Conservation (phyloP, 2,329 filamentous ascomycete genomes). For the Cercospora citrullina region DNA sequence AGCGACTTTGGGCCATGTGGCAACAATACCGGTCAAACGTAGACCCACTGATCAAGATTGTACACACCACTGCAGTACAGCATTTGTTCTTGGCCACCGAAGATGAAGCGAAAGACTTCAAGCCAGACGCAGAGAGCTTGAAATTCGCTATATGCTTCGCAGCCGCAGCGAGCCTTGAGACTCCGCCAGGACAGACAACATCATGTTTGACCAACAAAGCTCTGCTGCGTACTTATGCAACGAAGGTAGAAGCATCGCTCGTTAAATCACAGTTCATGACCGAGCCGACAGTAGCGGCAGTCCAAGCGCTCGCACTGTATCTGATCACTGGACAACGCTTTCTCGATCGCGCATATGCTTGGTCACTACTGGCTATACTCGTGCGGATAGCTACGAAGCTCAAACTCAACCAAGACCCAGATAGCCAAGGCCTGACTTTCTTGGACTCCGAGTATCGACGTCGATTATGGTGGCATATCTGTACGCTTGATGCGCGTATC, state of each 20-base stretch:
- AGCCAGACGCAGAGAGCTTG: slow-evolving; percentile 20
- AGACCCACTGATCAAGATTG: slow-evolving; percentile 27
- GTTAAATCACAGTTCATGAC: slow-evolving; percentile 22
- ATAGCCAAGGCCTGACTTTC: slow-evolving; percentile 20
- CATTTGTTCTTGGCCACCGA: slow-evolving; percentile 20
- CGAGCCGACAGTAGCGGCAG: slow-evolving; percentile 20
- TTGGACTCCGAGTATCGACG: slow-evolving; percentile 26
- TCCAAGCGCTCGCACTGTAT: slow-evolving; percentile 26
- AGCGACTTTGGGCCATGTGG: slow-evolving; percentile 25
- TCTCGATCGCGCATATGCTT: slow-evolving; percentile 21
- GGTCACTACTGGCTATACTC: slow-evolving; percentile 24
- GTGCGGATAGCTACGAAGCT: slow-evolving; percentile 26
- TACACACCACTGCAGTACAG: slow-evolving; percentile 22
- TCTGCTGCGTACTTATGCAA: slow-evolving; percentile 19
- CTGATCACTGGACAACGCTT: slow-evolving; percentile 21
- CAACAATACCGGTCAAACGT: slow-evolving; percentile 22
- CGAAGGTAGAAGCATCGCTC: slow-evolving; percentile 19
- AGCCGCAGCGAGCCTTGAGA: slow-evolving; percentile 23
- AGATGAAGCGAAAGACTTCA: slow-evolving; percentile 6
- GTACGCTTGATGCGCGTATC: slow-evolving; percentile 24
- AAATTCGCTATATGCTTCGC: slow-evolving; percentile 28
- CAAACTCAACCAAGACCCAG: slow-evolving; percentile 28
- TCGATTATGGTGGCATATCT: slow-evolving; percentile 30
- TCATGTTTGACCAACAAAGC: slow-evolving; percentile 8
- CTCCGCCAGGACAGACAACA: slow-evolving; percentile 6